Conservation (phyloP, 805 yeast species). For the Ogataea ramenticola region DNA sequence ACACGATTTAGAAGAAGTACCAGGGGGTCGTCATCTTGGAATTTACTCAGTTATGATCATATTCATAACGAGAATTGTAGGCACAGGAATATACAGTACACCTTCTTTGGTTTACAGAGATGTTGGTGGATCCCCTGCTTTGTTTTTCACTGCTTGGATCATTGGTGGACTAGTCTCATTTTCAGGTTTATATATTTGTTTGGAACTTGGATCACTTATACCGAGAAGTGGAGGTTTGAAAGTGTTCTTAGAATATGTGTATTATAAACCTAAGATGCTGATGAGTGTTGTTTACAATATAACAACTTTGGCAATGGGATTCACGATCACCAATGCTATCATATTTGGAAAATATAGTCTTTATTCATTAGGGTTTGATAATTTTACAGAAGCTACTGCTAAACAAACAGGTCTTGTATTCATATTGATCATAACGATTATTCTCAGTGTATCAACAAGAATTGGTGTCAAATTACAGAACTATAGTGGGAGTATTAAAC, state of each 20-base stretch:
- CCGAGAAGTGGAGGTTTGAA: slow-evolving; percentile 76
- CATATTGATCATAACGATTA: slow-evolving; percentile 27
- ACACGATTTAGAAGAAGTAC: slow-evolving; percentile 38
- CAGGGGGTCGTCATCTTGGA: slow-evolving; percentile 74
- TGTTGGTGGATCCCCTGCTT: slow-evolving; percentile 57
- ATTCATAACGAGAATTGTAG: slow-evolving; percentile 63
- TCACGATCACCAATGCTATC: slow-evolving; percentile 41
- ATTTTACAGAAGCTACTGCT: slow-evolving; percentile 29
- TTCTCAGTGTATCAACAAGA: slow-evolving; percentile 55
- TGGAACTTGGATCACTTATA: slow-evolving; percentile 64
- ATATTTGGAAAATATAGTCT: slow-evolving; percentile 49
- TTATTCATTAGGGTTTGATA: slow-evolving; percentile 35
- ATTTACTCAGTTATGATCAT: slow-evolving; percentile 56
- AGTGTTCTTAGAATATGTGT: slow-evolving; percentile 62
- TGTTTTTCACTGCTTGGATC: slow-evolving; percentile 59
- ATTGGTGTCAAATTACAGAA: slow-evolving; percentile 59
- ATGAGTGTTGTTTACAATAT: slow-evolving; percentile 41
- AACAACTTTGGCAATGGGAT: slow-evolving; percentile 43
- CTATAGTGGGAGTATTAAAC: slow-evolving; percentile 52
- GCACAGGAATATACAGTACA: slow-evolving; percentile 73
- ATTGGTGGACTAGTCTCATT: slow-evolving; percentile 56
- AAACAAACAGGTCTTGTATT: slow-evolving; percentile 35
- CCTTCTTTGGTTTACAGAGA: slow-evolving; percentile 61
- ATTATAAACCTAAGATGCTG: slow-evolving; percentile 49
- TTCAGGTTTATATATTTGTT: slow-evolving; percentile 57